phyloP scores from a whole-genome alignment of 2,329 filamentous ascomycete genomes.

The Acrocalymma vagum region DNA sequence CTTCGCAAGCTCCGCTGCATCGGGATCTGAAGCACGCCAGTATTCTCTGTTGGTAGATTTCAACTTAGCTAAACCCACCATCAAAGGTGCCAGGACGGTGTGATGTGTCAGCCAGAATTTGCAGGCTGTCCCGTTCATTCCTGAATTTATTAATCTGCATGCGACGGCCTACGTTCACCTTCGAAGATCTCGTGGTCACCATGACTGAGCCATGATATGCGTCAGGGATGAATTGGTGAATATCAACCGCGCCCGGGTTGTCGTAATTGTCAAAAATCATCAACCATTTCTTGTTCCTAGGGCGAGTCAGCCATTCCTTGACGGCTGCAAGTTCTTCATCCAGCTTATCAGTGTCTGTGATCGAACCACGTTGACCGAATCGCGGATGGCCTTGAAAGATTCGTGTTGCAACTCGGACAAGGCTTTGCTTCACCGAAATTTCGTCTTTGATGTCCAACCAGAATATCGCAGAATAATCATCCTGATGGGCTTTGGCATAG shows the following conservation, averaged over 20 bases:
- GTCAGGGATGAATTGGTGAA: conserved; percentile 22
- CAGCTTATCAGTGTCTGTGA: conserved; percentile 28
- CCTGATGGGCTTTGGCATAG: conserved; percentile 45
- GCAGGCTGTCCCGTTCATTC: conserved; percentile 8
- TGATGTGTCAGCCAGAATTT: conserved; percentile 14
- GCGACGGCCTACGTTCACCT: conserved; percentile 8
- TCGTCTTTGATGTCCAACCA: conserved; percentile 55
- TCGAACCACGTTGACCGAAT: conserved; percentile 23
- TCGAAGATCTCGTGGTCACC: conserved; percentile 11
- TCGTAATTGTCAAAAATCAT: conserved; percentile 55
- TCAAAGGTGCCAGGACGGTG: conserved; percentile 1
- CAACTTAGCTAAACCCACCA: neutral
- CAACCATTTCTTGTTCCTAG: conserved; percentile 49
- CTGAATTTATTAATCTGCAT: conserved; percentile 9
- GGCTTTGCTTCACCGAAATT: conserved; percentile 48
- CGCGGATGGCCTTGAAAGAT: conserved; percentile 37
- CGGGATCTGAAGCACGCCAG: conserved; percentile 31
- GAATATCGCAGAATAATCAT: conserved; percentile 51
- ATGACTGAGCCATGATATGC: conserved; percentile 8
- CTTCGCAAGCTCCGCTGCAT: conserved; percentile 25
- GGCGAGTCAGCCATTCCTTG: conserved; percentile 48
- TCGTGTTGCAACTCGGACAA: conserved; percentile 31
- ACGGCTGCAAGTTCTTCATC: conserved; percentile 42
- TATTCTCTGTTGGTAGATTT: no score
- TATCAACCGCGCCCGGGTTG: conserved; percentile 45